These are phyloP conservation scores for Chytriomyces sp. DNA, from an alignment of 192 early-diverging fungal species.

Conservation along the genomic window DNA sequence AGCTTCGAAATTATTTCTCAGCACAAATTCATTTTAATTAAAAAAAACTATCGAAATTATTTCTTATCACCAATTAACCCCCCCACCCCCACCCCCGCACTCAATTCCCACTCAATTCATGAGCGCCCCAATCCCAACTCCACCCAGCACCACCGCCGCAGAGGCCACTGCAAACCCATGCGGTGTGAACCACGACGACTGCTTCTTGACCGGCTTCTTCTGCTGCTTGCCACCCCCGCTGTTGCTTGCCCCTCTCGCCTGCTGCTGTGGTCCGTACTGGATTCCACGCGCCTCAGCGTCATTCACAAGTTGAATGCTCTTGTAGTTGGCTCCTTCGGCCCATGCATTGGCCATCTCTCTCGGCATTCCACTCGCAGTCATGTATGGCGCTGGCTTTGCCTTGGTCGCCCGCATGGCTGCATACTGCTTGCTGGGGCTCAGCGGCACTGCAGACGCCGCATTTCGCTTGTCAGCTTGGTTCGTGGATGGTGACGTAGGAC, in stretches of 20 bases:
- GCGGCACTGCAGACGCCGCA: neutral
- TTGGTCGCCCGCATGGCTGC: constrained; percentile 27
- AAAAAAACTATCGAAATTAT: no score
- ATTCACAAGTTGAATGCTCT: constrained; percentile 6
- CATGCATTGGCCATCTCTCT: constrained; percentile 11
- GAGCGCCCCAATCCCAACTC: constrained; percentile 7
- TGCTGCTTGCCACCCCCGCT: constrained; percentile 2
- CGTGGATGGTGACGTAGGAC: neutral
- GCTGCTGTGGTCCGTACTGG: neutral
- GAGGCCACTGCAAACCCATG: constrained; percentile 28
- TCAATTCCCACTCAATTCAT: neutral
- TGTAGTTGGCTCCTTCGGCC: constrained; percentile 11
- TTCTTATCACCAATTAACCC: no score
- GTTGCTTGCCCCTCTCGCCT: neutral
- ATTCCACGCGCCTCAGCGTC: constrained; percentile 31
- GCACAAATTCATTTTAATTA: no score
- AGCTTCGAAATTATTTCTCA: no score
- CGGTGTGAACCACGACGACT: constrained; percentile 20
- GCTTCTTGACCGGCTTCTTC: constrained; percentile 12
- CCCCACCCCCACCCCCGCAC: no score
- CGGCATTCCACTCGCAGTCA: constrained; percentile 5
- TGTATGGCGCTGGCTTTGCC: constrained; percentile 33
- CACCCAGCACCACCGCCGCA: constrained; percentile 26
- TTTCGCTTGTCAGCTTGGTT: neutral
- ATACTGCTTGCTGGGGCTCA: constrained; percentile 23